Conservation (phyloP, 1,284 basidiomycete species). For the Trametes sp. region DNA sequence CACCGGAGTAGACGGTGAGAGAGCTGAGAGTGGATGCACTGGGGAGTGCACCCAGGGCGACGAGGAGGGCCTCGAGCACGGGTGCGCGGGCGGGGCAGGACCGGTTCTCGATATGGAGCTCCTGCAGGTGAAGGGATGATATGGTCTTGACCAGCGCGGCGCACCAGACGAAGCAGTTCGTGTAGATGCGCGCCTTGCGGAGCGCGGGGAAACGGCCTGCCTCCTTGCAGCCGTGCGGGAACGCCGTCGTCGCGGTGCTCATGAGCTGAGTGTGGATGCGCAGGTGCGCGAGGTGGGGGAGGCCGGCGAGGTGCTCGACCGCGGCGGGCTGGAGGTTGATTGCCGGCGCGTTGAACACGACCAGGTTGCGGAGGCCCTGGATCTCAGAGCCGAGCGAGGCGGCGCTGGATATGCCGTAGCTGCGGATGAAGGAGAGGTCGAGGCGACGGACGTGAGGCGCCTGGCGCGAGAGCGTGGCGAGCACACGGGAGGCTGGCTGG, state of each 20-base stretch:
- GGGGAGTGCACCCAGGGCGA: not conserved
- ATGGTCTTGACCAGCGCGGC: not conserved
- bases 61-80: not conserved
- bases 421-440: not conserved
- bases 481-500: not conserved
- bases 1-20: not conserved
- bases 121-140: not conserved
- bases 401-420: not conserved
- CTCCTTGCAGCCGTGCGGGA: not conserved
- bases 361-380: not conserved
- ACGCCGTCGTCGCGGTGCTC: not conserved
- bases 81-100: not conserved
- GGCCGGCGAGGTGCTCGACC: not conserved
- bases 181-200: not conserved
- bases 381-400: not conserved
- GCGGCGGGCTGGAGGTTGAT: not conserved
- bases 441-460: not conserved
- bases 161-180: not conserved
- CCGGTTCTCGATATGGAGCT: not conserved
- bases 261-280: not conserved
- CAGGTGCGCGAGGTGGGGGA: not conserved
- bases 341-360: not conserved
- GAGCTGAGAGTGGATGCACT: not conserved
- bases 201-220: not conserved
- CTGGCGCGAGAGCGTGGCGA: not conserved